These are phyloP conservation scores for Pestalotiopsis sp. DNA, from an alignment of 2,329 filamentous ascomycete species.

Conservation along the genomic window DNA sequence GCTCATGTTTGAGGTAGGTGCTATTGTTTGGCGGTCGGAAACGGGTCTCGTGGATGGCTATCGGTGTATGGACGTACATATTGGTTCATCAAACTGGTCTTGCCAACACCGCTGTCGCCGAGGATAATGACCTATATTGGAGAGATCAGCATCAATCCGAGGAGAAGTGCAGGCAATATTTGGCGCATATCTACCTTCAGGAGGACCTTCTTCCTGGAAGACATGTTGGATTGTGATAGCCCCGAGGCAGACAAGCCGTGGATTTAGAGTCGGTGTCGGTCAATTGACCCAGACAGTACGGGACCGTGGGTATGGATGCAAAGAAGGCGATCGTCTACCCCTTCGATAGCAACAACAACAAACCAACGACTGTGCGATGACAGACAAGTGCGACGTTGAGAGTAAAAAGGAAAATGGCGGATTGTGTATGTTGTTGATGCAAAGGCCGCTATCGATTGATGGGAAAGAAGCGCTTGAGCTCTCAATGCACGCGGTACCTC, in stretches of 20 bases:
- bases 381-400: background rate
- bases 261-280: background rate
- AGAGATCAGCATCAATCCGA: constrained; percentile 17
- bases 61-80: constrained; percentile 71
- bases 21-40: background rate
- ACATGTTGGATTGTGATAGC: constrained; percentile 54
- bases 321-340: background rate
- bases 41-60: background rate
- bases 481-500: constrained; percentile 4
- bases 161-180: constrained; percentile 11
- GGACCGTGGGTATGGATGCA: background rate
- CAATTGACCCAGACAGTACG: background rate
- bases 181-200: constrained; percentile 67
- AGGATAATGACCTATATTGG: constrained; percentile 87
- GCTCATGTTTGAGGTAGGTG: background rate
- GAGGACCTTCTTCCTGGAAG: constrained; percentile 86
- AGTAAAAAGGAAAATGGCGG: background rate
- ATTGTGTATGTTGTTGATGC: background rate
- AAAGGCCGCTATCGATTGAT: background rate
- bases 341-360: background rate
- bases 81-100: constrained; percentile 99
- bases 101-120: constrained; percentile 97
- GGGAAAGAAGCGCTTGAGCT: background rate
- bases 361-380: background rate
- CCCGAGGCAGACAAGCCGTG: constrained; percentile 7